These are phyloP conservation scores for Triticum monococcum DNA, from an alignment of 176 grass and related monocot genomes.

Conservation along the genomic window DNA sequence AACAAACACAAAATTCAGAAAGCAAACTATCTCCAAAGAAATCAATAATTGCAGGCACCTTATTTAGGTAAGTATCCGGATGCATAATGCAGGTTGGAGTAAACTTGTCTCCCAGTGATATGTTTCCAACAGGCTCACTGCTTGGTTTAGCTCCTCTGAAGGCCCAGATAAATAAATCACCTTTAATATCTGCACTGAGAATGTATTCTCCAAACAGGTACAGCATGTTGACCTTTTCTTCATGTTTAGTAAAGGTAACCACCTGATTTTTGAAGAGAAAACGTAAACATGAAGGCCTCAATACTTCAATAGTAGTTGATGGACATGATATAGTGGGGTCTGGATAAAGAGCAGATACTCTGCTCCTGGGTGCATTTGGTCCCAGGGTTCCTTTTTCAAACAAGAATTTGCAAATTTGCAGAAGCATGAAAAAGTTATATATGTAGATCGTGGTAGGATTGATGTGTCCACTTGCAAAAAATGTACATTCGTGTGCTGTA, in stretches of 20 bases:
- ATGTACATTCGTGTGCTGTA: not conserved
- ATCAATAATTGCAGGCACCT: slow-evolving; percentile 48
- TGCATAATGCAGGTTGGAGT: slow-evolving; percentile 84
- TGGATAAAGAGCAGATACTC: not conserved
- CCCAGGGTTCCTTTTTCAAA: not conserved
- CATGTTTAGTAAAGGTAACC: slow-evolving; percentile 79
- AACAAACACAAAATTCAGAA: not conserved
- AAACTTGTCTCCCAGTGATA: slow-evolving; percentile 72
- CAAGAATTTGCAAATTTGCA: not conserved
- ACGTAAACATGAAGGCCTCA: not conserved
- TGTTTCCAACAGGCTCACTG: slow-evolving; percentile 75
- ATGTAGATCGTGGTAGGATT: not conserved
- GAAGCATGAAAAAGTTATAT: not conserved
- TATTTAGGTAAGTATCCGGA: slow-evolving; percentile 99
- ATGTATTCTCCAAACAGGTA: slow-evolving; percentile 79
- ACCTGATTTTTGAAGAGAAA: slow-evolving; percentile 48
- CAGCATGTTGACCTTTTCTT: slow-evolving; percentile 74
- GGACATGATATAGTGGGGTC: not conserved
- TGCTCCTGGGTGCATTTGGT: not conserved
- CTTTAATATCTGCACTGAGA: slow-evolving; percentile 77
- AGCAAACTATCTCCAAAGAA: slow-evolving; percentile 14
- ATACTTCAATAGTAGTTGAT: slow-evolving; percentile 5
- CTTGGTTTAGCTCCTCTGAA: slow-evolving; percentile 67
- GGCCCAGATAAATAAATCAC: slow-evolving; percentile 82
- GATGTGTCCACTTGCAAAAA: not conserved